Evolutionary conservation across 805 yeast species (phyloP).

Genomic region (Kodamaea neixiangensis): DNA sequence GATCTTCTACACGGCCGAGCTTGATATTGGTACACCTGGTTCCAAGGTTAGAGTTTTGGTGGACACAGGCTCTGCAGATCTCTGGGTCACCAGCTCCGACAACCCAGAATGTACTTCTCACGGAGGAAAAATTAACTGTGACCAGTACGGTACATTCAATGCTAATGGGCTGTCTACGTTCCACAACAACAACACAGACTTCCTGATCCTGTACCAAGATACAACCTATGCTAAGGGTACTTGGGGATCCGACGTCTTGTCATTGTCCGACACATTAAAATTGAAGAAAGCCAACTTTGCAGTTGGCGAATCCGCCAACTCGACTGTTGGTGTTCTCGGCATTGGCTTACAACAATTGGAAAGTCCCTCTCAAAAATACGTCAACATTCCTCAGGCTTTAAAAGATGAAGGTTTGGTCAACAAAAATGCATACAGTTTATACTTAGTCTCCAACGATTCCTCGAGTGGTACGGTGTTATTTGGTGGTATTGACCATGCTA

Average conservation of each 20-base stretch:
- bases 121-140: slow-evolving; percentile 26
- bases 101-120: slow-evolving; percentile 25
- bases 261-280: slow-evolving; percentile 15
- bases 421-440: slow-evolving; percentile 62
- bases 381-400: slow-evolving; percentile 67
- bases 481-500: slow-evolving; percentile 71
- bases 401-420: slow-evolving; percentile 57
- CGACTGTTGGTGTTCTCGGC: slow-evolving; percentile 23
- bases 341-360: slow-evolving; percentile 19
- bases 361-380: slow-evolving; percentile 40
- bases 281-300: slow-evolving; percentile 18
- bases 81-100: slow-evolving; percentile 50
- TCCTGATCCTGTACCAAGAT: slow-evolving; percentile 49
- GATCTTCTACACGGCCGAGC: slow-evolving; percentile 18
- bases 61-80: slow-evolving; percentile 79
- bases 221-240: slow-evolving; percentile 49
- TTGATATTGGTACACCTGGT: slow-evolving; percentile 55
- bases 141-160: slow-evolving; percentile 22
- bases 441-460: slow-evolving; percentile 47
- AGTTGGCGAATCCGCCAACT: slow-evolving; percentile 16
- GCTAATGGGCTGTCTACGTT: slow-evolving; percentile 17
- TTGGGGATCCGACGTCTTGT: slow-evolving; percentile 40
- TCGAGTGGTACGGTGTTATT: slow-evolving; percentile 58
- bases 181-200: slow-evolving; percentile 17
- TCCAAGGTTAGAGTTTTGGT: slow-evolving; percentile 57